Base-by-base conservation (phyloP, 495 filamentous ascomycete species). In the Penicillium simplicissimum region DNA sequence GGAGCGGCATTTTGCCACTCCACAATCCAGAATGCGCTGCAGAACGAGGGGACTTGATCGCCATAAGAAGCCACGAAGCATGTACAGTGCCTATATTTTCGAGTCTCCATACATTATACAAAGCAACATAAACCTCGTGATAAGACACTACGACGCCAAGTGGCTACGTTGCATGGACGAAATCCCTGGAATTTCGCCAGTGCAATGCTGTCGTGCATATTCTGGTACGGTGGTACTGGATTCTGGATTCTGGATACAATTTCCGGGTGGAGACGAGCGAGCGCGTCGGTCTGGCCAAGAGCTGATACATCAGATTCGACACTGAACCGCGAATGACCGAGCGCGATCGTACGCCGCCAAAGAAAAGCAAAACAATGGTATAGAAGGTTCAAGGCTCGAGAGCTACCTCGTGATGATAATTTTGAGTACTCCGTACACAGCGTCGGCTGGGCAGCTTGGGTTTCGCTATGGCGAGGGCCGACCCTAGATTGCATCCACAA, bases 191-290 rank as follows among this genome's bases (percentile, higher is more conserved):
- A 64, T 66, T 43, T 60, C 8, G 17, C 28, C 55, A 6, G 54
- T 42, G 57, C 35, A 52, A 60, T 68, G 43, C 33, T 66, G 63
- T 59, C 40, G 37, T 66, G 66, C 65, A 70, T 60, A 56, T 63
- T 57, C 58, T 61, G 58, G 35, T 31, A 58, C 36, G 6, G 43
- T 31, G 55, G 60, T 35, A 43, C 37, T 42, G 59, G 58, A 60
- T 25, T 42, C 25, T 25, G 59, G 58, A 59, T 17, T 42, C 19
- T 25, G 57, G 60, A 63, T 10, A 61, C n/a, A 8, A 58, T 64
- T 59, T 65, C 62, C 58, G 13, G 36, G 47, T 54, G 53, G 58
- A 49, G 57, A 21, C n/a, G 4, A 19, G 37, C 11, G n/a, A 35
- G 48, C 13, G 57, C 19, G 45, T 34, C 48, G 15, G 45, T 31